Conservation (phyloP, 129 eudicot genomes). For the Flaveria brownii region DNA sequence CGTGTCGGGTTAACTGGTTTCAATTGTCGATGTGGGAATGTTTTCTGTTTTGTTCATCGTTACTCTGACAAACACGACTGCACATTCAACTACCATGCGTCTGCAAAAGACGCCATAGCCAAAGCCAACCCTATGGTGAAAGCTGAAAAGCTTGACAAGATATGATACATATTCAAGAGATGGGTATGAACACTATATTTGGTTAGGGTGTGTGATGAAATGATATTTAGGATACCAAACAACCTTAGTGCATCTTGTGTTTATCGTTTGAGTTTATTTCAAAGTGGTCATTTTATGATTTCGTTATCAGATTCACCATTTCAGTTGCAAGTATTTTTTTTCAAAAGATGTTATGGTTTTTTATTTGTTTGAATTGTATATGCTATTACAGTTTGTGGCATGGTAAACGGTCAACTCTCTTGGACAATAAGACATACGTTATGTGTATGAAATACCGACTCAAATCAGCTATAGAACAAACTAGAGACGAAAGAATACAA, state of each 20-base stretch:
- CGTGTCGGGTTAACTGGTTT: slow-evolving; percentile 70
- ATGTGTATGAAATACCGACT: no score
- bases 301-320: neutral
- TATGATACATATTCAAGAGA: slow-evolving; percentile 21
- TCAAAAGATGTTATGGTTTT: no score
- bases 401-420: no score
- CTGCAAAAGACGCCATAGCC: slow-evolving; percentile 60
- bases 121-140: slow-evolving; percentile 72
- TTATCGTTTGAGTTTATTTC: neutral
- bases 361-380: no score
- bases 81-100: slow-evolving; percentile 59
- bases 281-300: slow-evolving; percentile 2
- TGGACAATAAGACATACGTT: no score
- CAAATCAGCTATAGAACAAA: no score
- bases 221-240: slow-evolving; percentile 8
- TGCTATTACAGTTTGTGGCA: no score
- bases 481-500: no score
- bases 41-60: slow-evolving; percentile 64
- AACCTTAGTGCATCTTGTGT: neutral
- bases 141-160: slow-evolving; percentile 67
- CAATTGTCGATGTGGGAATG: slow-evolving; percentile 61
- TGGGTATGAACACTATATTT: neutral
- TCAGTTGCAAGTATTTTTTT: no score
- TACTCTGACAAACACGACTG: slow-evolving; percentile 73
- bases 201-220: slow-evolving; percentile 8